phyloP scores from a whole-genome alignment of 352 stramenopile genomes.

The Phytopythium kandeliae region DNA sequence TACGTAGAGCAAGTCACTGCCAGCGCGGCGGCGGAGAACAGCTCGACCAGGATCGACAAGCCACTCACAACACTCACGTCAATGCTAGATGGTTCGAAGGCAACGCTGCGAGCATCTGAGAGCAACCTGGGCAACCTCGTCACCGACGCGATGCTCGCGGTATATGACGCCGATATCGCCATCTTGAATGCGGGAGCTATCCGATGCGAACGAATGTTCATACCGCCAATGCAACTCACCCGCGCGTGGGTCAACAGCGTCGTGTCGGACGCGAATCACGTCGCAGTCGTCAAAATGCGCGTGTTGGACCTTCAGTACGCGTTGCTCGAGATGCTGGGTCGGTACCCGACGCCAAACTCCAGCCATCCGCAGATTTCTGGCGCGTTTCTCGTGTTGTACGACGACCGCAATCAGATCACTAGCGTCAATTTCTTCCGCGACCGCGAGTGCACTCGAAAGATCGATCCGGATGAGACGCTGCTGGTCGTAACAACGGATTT shows the following conservation, averaged over 20 bases:
- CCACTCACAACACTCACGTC: too few species aligned
- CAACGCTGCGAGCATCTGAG: conserved; percentile 42
- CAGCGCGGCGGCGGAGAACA: not conserved
- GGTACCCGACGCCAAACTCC: not conserved
- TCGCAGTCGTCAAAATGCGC: not conserved
- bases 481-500: not conserved
- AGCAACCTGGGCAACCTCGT: conserved; percentile 59
- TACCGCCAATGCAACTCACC: not conserved
- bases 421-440: conserved; percentile 2
- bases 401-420: not conserved
- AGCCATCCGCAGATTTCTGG: conserved; percentile 1
- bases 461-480: not conserved
- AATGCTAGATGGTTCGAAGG: too few species aligned
- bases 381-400: not conserved
- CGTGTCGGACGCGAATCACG: not conserved
- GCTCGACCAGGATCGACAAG: conserved; percentile 21
- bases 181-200: not conserved
- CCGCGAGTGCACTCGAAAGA: conserved; percentile 3
- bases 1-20: not conserved
- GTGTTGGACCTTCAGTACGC: not conserved
- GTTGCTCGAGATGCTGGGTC: not conserved
- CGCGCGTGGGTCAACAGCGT: not conserved
- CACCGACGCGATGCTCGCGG: conserved; percentile 40
- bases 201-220: not conserved
- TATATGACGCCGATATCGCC: not conserved